Conservation (phyloP, 1,284 basidiomycete genomes). For the Rhodotorula sp. region DNA sequence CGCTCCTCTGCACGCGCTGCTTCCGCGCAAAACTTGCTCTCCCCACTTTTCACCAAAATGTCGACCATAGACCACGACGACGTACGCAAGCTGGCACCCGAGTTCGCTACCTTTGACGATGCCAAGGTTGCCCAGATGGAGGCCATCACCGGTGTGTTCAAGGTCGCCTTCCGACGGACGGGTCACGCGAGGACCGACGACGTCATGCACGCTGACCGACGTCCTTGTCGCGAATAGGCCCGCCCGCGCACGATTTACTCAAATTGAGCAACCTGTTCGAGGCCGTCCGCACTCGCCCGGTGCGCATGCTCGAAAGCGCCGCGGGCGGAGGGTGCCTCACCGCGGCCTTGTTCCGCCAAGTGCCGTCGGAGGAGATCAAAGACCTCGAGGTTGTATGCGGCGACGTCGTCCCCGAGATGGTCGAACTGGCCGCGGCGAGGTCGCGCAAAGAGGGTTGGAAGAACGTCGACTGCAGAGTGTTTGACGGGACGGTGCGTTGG, state of each 20-base stretch:
- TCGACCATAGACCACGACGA: not conserved
- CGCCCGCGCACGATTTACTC: not conserved
- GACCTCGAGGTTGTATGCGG: slow-evolving; percentile 2
- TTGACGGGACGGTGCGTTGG: slow-evolving; percentile 4
- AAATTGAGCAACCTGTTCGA: slow-evolving; percentile 1
- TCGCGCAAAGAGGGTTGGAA: slow-evolving; percentile 1
- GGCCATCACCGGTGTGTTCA: not conserved
- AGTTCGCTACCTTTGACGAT: not conserved
- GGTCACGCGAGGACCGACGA: no score
- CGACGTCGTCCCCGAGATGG: slow-evolving; percentile 15
- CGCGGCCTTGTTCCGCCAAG: not conserved
- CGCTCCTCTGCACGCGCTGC: not conserved
- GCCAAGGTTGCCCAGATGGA: slow-evolving; percentile 4
- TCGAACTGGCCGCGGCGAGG: slow-evolving; percentile 1
- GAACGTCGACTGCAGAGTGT: not conserved
- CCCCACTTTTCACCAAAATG: not conserved
- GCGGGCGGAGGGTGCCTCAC: slow-evolving; percentile 4
- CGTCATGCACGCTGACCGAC: no score
- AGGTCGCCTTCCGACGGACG: not conserved
- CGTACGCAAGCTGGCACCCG: not conserved
- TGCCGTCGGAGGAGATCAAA: not conserved
- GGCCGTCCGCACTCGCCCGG: not conserved
- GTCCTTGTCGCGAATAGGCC: not conserved
- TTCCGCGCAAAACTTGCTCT: not conserved
- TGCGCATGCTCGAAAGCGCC: slow-evolving; percentile 8